Evolutionary conservation across 2,329 filamentous ascomycete genomes (phyloP).

Genomic region (Colletotrichum eleusines): DNA sequence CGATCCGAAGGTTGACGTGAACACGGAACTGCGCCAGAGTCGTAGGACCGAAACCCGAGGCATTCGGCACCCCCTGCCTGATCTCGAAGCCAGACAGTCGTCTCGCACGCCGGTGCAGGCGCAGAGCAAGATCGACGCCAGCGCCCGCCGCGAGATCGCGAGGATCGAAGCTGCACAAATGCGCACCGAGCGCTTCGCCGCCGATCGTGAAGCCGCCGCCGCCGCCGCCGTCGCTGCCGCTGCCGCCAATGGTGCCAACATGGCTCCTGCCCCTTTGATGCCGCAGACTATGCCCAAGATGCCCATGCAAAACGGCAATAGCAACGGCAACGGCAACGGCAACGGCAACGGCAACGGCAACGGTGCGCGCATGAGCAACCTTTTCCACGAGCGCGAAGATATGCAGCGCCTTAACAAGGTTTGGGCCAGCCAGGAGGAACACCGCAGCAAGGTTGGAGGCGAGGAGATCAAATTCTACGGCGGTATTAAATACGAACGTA

Average conservation of each 20-base stretch:
- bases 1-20: slow-evolving; percentile 42
- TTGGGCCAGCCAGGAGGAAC: slow-evolving; percentile 66
- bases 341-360: slow-evolving; percentile 19
- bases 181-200: slow-evolving; percentile 62
- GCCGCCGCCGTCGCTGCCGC: slow-evolving; percentile 51
- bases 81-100: slow-evolving; percentile 52
- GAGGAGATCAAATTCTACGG: slow-evolving; percentile 69
- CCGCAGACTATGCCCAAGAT: slow-evolving; percentile 32
- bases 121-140: slow-evolving; percentile 61
- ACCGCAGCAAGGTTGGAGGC: slow-evolving; percentile 56
- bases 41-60: slow-evolving; percentile 55
- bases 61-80: slow-evolving; percentile 51
- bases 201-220: slow-evolving; percentile 55
- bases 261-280: slow-evolving; percentile 10
- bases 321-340: slow-evolving; percentile 4
- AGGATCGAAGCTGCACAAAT: slow-evolving; percentile 64
- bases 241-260: slow-evolving; percentile 45
- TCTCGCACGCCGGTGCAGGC: slow-evolving; percentile 50
- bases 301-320: slow-evolving; percentile 10
- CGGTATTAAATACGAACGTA: slow-evolving; percentile 73
- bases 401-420: slow-evolving; percentile 66
- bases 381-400: slow-evolving; percentile 61
- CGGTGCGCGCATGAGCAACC: slow-evolving; percentile 27
- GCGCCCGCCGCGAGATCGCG: slow-evolving; percentile 65
- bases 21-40: slow-evolving; percentile 57